phyloP scores from a whole-genome alignment of 2,329 filamentous ascomycete genomes.

The Trichoderma gracile region DNA sequence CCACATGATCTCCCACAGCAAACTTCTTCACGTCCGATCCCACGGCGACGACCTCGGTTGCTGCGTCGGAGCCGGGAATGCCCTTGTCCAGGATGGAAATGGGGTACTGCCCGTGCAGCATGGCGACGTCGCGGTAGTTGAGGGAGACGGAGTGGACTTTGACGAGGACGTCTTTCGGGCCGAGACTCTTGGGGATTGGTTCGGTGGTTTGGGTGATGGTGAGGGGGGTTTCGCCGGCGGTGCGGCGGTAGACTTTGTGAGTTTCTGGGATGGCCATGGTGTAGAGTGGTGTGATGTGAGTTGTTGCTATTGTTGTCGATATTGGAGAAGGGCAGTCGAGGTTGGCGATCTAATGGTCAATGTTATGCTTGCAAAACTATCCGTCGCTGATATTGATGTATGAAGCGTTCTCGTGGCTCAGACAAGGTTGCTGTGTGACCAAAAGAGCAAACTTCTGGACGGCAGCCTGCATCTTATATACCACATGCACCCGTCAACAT shows the following conservation, averaged over 20 bases:
- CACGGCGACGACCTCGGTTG: constrained; percentile 43
- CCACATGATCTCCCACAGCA: constrained; percentile 40
- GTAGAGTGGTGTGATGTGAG: neutral
- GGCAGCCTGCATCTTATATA: neutral
- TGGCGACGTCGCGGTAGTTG: constrained; percentile 42
- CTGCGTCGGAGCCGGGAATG: constrained; percentile 43
- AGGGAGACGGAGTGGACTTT: constrained; percentile 39
- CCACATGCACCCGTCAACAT: neutral
- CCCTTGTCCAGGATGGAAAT: constrained; percentile 42
- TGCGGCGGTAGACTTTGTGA: neutral
- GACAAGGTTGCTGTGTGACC: no score
- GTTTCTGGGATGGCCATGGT: constrained; percentile 6
- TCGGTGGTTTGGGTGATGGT: neutral
- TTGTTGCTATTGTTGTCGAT: neutral
- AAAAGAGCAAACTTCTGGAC: neutral
- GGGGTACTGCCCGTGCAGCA: constrained; percentile 43
- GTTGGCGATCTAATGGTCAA: neutral
- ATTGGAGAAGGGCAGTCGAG: neutral
- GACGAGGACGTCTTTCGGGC: constrained; percentile 31
- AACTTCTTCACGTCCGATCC: constrained; percentile 40
- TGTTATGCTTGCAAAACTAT: no score
- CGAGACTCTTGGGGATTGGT: neutral
- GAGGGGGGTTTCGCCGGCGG: neutral
- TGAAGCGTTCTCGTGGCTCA: no score
- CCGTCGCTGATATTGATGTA: no score